Evolutionary conservation across 441 rosid genomes (phyloP).

Genomic region (Capsella rubella): DNA sequence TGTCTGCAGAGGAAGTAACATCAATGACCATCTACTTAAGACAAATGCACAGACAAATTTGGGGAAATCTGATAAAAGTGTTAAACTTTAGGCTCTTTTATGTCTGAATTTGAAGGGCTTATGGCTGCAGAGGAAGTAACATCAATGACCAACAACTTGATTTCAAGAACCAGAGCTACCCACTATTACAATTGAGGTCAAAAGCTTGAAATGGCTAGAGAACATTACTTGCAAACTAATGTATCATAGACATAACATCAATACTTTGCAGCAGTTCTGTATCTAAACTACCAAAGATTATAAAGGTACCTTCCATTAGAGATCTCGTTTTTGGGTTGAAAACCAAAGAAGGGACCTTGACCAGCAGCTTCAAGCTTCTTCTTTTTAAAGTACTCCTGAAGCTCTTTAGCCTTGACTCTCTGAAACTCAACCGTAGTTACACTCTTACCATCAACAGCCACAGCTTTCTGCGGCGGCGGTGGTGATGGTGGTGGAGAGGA

Average conservation of each 20-base stretch:
- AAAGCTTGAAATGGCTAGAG: too few species aligned
- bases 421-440: constrained; percentile 79
- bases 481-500: constrained; percentile 26
- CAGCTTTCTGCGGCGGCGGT: constrained; percentile 44
- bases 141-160: not conserved
- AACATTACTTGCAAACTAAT: too few species aligned
- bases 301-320: constrained; percentile 72
- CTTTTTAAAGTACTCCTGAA: constrained; percentile 82
- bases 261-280: not conserved
- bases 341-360: constrained; percentile 92
- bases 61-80: not conserved
- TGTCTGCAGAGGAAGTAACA: too few species aligned
- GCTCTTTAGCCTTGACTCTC: constrained; percentile 86
- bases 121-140: not conserved
- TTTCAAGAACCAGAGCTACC: not conserved
- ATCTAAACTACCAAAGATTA: too few species aligned
- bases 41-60: not conserved
- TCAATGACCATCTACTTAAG: not conserved
- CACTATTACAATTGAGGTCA: not conserved
- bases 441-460: constrained; percentile 49
- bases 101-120: constrained; percentile 7
- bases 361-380: constrained; percentile 83
- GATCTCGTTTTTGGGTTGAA: constrained; percentile 80
- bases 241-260: not conserved
- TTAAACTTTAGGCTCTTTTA: constrained; percentile 14